Evolutionary conservation across 2,329 filamentous ascomycete species (phyloP).

Genomic region (Monosporascus ibericus): DNA sequence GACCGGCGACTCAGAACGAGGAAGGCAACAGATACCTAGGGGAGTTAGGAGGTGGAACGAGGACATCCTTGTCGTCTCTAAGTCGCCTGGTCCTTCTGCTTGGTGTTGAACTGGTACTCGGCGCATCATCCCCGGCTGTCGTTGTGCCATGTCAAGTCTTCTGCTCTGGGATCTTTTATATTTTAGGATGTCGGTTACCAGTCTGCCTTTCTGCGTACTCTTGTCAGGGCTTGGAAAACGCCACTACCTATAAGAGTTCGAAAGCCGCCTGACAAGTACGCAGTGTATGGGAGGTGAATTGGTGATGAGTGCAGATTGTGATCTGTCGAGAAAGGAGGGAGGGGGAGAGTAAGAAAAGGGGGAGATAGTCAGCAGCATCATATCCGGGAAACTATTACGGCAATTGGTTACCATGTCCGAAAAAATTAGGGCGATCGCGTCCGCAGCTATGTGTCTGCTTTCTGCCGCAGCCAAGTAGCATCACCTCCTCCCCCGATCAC

Average conservation of each 20-base stretch:
- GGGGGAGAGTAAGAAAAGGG: too few relatives aligned
- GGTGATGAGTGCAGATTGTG: not conserved
- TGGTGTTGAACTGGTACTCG: conserved; percentile 41
- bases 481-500: not conserved
- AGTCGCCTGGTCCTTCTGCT: conserved; percentile 33
- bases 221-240: not conserved
- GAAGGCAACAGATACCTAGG: too few relatives aligned
- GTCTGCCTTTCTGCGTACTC: not conserved
- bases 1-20: too few relatives aligned
- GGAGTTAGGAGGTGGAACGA: not conserved
- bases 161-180: conserved; percentile 30
- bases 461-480: too few relatives aligned
- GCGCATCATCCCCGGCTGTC: conserved; percentile 28
- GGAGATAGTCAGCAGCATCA: too few relatives aligned
- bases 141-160: conserved; percentile 37
- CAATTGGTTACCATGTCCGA: too few relatives aligned
- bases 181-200: not conserved
- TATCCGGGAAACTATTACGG: too few relatives aligned
- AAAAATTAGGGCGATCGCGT: too few relatives aligned
- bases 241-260: not conserved
- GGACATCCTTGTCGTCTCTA: not conserved
- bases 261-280: not conserved
- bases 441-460: too few relatives aligned
- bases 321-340: too few relatives aligned
- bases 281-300: not conserved